These are phyloP conservation scores for Fusarium sp. DNA, from an alignment of 2,329 filamentous ascomycete species.

Conservation along the genomic window DNA sequence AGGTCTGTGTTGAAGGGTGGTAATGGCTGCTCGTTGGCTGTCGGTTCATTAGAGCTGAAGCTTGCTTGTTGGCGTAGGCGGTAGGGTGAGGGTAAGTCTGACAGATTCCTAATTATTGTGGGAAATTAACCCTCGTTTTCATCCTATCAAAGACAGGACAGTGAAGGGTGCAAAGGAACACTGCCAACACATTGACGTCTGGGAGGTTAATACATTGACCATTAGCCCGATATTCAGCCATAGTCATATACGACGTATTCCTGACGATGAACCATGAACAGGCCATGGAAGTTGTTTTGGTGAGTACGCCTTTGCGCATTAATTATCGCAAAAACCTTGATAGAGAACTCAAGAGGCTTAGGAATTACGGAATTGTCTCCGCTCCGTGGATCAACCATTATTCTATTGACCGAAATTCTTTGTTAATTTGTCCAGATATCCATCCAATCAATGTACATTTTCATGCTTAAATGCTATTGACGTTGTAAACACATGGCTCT, in stretches of 20 bases:
- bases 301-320: background rate
- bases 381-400: constrained; percentile 8
- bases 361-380: background rate
- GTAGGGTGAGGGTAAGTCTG: background rate
- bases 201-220: background rate
- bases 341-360: background rate
- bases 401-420: background rate
- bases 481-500: background rate
- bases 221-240: background rate
- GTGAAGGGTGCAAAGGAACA: background rate
- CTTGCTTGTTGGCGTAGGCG: constrained; percentile 5
- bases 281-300: background rate
- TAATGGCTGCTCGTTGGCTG: constrained; percentile 27
- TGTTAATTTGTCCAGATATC: constrained; percentile 6
- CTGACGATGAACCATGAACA: background rate
- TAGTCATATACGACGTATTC: background rate
- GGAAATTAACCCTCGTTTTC: background rate
- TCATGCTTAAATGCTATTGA: background rate
- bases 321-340: background rate
- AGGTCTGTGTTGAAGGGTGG: constrained; percentile 22
- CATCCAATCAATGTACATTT: background rate
- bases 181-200: background rate
- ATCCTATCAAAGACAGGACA: background rate
- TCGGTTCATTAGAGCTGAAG: constrained; percentile 22
- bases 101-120: constrained; percentile 20